These are phyloP conservation scores for Moricandia arvensis DNA, from an alignment of 345 rosid species.

Conservation along the genomic window DNA sequence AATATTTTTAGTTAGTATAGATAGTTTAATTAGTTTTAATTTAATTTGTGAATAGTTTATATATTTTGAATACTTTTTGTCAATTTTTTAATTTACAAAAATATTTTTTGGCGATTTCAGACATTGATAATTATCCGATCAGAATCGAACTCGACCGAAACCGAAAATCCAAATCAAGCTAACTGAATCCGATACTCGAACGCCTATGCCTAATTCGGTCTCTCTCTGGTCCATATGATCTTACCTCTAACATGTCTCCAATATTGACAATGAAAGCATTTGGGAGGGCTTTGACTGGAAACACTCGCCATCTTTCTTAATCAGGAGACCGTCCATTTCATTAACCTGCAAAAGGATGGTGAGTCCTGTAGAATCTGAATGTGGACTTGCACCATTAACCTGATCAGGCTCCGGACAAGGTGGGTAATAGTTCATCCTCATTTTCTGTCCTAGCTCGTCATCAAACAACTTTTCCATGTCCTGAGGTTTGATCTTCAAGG, in stretches of 20 bases:
- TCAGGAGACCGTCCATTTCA: conserved; percentile 54
- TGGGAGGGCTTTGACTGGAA: conserved; percentile 26
- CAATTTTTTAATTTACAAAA: no score
- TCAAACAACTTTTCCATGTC: conserved; percentile 41
- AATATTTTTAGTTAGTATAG: no score
- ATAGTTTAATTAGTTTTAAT: no score
- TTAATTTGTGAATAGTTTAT: no score
- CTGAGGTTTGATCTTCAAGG: conserved; percentile 46
- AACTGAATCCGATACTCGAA: no score
- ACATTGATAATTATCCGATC: no score
- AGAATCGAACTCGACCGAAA: no score
- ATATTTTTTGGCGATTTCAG: no score
- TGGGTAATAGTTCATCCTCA: conserved; percentile 41
- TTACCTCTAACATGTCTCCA: conserved; percentile 26
- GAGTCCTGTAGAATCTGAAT: conserved; percentile 48
- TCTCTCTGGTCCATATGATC: background rate
- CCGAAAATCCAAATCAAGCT: no score
- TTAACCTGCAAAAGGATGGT: conserved; percentile 49
- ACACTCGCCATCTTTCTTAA: conserved; percentile 43
- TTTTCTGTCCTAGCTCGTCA: conserved; percentile 36
- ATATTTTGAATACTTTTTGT: no score
- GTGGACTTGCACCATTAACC: conserved; percentile 42
- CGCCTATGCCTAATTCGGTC: no score
- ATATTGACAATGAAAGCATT: conserved; percentile 23
- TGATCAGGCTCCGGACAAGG: conserved; percentile 50